Conservation (phyloP, 2,329 filamentous ascomycete genomes). For the Trichoderma cornu-damae region DNA sequence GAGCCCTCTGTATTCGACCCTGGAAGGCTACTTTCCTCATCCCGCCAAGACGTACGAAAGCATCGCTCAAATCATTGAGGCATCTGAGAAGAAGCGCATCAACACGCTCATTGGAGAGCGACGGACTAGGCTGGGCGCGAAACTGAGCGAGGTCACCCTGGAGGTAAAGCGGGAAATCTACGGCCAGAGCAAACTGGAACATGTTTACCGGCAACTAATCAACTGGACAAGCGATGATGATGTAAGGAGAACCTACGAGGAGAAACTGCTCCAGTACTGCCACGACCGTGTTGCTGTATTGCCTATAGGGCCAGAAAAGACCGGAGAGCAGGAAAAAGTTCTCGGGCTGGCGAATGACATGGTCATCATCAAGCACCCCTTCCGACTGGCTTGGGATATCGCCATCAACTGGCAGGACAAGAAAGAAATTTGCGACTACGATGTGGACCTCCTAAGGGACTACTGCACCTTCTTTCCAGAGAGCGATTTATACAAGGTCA, state of each 20-base stretch:
- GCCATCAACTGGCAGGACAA: conserved; percentile 83
- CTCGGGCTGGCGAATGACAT: conserved; percentile 78
- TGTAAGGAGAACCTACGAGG: conserved; percentile 75
- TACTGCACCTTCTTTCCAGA: conserved; percentile 83
- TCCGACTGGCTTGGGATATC: conserved; percentile 84
- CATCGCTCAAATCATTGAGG: conserved; percentile 77
- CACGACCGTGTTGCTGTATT: conserved; percentile 72
- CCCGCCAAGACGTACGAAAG: conserved; percentile 76
- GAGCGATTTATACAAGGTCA: conserved; percentile 72
- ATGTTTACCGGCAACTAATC: conserved; percentile 75
- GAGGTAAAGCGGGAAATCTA: conserved; percentile 87
- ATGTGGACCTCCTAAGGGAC: conserved; percentile 69
- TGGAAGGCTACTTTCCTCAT: conserved; percentile 78
- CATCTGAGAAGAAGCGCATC: conserved; percentile 81
- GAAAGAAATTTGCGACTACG: conserved; percentile 68
- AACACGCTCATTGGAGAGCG: conserved; percentile 87
- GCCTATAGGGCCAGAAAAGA: conserved; percentile 59
- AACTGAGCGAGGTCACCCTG: conserved; percentile 72
- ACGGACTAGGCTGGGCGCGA: conserved; percentile 79
- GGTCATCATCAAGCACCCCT: conserved; percentile 93
- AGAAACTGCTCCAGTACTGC: conserved; percentile 77
- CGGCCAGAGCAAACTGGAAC: conserved; percentile 67
- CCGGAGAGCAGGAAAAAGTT: conserved; percentile 64
- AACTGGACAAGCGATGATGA: conserved; percentile 90
- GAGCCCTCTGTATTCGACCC: conserved; percentile 70